Conservation (phyloP, 2,329 filamentous ascomycete genomes). For the Fusarium pseudograminearum region DNA sequence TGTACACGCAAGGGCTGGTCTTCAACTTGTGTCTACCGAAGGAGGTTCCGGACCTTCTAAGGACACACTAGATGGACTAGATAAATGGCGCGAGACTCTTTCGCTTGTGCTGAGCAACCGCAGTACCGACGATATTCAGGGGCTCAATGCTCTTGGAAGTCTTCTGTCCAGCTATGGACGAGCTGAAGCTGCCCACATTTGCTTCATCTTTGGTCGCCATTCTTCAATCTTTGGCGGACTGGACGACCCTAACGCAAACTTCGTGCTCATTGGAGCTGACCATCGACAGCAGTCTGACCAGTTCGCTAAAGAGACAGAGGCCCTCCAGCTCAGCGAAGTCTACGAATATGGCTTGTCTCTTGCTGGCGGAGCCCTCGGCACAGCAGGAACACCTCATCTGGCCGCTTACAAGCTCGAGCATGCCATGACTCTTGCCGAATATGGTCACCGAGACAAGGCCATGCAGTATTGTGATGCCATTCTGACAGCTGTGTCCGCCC, state of each 20-base stretch:
- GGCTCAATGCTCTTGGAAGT: slow-evolving; percentile 82
- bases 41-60: slow-evolving; percentile 70
- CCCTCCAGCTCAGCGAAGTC: slow-evolving; percentile 93
- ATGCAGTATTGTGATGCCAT: slow-evolving; percentile 93
- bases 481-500: slow-evolving; percentile 77
- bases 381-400: slow-evolving; percentile 79
- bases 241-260: slow-evolving; percentile 81
- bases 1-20: slow-evolving; percentile 88
- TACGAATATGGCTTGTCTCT: slow-evolving; percentile 92
- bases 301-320: slow-evolving; percentile 83
- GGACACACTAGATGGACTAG: slow-evolving; percentile 84
- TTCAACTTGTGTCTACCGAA: slow-evolving; percentile 88
- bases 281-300: slow-evolving; percentile 78
- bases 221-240: slow-evolving; percentile 80
- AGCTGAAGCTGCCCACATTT: slow-evolving; percentile 91
- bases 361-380: slow-evolving; percentile 63
- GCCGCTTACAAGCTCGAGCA: slow-evolving; percentile 93
- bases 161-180: slow-evolving; percentile 87
- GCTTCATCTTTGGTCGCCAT: slow-evolving; percentile 86
- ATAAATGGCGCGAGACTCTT: slow-evolving; percentile 94
- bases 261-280: slow-evolving; percentile 88
- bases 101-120: slow-evolving; percentile 89
- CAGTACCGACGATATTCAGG: slow-evolving; percentile 80
- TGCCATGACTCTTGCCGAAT: slow-evolving; percentile 84
- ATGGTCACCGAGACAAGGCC: slow-evolving; percentile 84